phyloP scores from a whole-genome alignment of 2,329 filamentous ascomycete species.

The Fusarium aywerte region DNA sequence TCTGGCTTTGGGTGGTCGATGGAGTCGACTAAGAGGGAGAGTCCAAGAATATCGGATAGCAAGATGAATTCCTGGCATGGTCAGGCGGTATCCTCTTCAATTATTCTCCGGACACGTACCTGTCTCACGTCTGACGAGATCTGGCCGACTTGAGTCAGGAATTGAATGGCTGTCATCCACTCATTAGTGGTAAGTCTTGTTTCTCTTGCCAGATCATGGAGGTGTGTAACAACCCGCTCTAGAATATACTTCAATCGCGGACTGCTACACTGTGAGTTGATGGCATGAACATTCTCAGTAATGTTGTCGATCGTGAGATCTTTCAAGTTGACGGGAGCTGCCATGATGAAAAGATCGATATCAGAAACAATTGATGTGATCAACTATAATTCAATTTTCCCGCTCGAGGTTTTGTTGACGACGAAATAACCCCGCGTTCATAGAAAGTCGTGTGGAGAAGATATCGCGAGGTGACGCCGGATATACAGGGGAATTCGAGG shows the following conservation, averaged over 20 bases:
- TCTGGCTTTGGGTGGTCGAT: conserved; percentile 81
- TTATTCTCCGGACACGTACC: neutral
- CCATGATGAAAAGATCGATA: neutral
- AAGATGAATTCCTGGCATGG: conserved; percentile 73
- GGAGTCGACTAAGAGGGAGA: conserved; percentile 78
- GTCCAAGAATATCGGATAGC: conserved; percentile 77
- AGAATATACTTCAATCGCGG: conserved; percentile 74
- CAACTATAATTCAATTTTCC: neutral
- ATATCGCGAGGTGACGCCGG: neutral
- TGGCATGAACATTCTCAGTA: conserved; percentile 74
- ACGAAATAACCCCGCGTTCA: neutral
- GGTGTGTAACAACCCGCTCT: conserved; percentile 74
- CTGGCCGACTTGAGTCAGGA: conserved; percentile 74
- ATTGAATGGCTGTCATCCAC: conserved; percentile 77
- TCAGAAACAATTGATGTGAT: neutral
- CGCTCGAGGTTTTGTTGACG: neutral
- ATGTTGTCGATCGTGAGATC: conserved; percentile 80
- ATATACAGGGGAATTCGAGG: neutral
- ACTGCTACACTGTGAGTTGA: conserved; percentile 74
- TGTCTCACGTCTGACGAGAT: conserved; percentile 75
- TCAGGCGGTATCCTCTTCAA: neutral
- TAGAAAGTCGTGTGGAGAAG: neutral
- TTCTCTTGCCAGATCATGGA: conserved; percentile 82
- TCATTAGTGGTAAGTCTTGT: conserved; percentile 77
- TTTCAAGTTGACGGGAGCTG: conserved; percentile 24